phyloP scores from a whole-genome alignment of 192 early-diverging fungal genomes.

The Chytriomyces sp. region DNA sequence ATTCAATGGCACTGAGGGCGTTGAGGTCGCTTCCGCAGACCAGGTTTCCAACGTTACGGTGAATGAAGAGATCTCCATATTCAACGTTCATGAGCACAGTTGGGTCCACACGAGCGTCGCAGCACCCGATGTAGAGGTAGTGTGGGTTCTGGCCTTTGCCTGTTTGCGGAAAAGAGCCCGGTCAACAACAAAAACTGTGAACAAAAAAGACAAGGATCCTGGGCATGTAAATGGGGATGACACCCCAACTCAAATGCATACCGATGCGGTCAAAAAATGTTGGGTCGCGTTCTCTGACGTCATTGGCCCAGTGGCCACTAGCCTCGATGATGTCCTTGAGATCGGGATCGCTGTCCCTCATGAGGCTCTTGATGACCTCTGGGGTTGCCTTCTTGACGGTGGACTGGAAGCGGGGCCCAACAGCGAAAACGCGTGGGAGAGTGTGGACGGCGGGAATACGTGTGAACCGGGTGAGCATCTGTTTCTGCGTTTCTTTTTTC shows the following conservation, averaged over 20 bases:
- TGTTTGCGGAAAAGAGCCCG: neutral
- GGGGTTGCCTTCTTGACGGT: no score
- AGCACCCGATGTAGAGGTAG: constrained; percentile 50
- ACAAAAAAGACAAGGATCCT: neutral
- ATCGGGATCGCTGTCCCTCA: constrained; percentile 23
- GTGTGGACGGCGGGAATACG: no score
- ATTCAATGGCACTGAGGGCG: constrained; percentile 80
- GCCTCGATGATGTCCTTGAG: constrained; percentile 31
- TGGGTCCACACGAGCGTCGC: constrained; percentile 51
- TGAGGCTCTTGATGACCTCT: neutral
- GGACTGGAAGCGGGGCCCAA: no score
- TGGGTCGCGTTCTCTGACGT: constrained; percentile 17
- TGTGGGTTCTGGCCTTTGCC: constrained; percentile 36
- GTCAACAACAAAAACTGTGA: neutral
- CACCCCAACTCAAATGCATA: neutral
- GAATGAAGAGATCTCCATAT: constrained; percentile 89
- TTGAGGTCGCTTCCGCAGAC: constrained; percentile 80
- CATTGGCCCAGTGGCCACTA: constrained; percentile 27
- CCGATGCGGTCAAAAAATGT: constrained; percentile 28
- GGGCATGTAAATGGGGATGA: neutral
- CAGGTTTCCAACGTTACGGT: constrained; percentile 93
- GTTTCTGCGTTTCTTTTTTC: no score
- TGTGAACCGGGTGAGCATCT: no score
- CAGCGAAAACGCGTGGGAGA: no score
- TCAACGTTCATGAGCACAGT: constrained; percentile 45